These are phyloP conservation scores for Zizania latifolia DNA, from an alignment of 176 grass and related monocot genomes.

Conservation along the genomic window DNA sequence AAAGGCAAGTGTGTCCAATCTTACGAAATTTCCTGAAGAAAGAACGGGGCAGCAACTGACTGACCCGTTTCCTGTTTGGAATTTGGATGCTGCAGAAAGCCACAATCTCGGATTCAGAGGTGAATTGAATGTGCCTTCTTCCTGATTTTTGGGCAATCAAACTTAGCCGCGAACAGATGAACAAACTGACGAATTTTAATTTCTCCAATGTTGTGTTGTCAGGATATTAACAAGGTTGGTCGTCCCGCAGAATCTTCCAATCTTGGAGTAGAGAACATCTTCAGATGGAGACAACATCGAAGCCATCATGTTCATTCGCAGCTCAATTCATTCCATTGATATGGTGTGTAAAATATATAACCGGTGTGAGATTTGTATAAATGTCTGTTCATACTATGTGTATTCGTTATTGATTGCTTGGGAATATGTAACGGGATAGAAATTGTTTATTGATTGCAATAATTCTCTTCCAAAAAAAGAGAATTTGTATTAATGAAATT, in stretches of 20 bases:
- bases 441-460: neutral
- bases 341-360: slow-evolving; percentile 3
- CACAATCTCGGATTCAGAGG: slow-evolving; percentile 54
- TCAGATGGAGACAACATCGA: neutral
- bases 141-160: neutral
- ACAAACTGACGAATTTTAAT: neutral
- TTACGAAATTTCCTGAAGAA: slow-evolving; percentile 52
- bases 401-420: slow-evolving; percentile 11
- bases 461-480: too few relatives aligned
- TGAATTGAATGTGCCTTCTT: slow-evolving; percentile 7
- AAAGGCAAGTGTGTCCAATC: slow-evolving; percentile 60
- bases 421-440: neutral
- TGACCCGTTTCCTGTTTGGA: slow-evolving; percentile 45
- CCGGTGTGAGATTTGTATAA: slow-evolving; percentile 13
- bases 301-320: neutral
- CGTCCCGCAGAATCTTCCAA: slow-evolving; percentile 19
- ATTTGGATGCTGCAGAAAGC: slow-evolving; percentile 48
- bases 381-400: neutral
- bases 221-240: slow-evolving; percentile 44
- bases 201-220: slow-evolving; percentile 3
- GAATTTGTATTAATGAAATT: too few relatives aligned
- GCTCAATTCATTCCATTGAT: neutral
- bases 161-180: slow-evolving; percentile 4
- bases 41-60: slow-evolving; percentile 44
- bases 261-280: neutral